Percentiles rank a stretch among this genome's conserved stretches.
Conservation (phyloP, 1,284 basidiomycete genomes). For the Schizophyllum amplum region DNA sequence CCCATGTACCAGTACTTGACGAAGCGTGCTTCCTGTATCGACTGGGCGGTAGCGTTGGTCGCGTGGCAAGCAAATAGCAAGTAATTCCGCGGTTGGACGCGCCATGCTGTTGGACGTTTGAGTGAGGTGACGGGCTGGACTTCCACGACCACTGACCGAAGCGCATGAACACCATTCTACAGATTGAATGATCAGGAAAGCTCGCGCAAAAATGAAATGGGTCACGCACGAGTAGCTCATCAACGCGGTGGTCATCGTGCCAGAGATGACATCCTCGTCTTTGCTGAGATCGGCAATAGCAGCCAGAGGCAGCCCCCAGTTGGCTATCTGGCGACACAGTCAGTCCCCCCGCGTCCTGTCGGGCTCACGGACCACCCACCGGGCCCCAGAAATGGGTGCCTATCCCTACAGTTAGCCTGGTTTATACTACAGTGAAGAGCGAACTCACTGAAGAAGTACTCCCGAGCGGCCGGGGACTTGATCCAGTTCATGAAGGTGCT, state of each 20-base stretch:
- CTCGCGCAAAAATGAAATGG: conserved; percentile 3
- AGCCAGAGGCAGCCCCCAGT: conserved; percentile 94
- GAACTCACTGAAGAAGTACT: conserved; percentile 89
- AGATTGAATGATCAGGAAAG: conserved; percentile 4
- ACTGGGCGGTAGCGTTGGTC: conserved; percentile 85
- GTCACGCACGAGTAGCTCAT: conserved; percentile 81
- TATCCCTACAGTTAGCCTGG: conserved; percentile 23
- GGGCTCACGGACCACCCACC: conserved; percentile 37
- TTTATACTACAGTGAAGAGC: conserved; percentile 1
- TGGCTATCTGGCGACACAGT: conserved; percentile 63
- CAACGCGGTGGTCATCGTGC: conserved; percentile 90
- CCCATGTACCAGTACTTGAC: conserved; percentile 85
- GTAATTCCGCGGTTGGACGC: conserved; percentile 91
- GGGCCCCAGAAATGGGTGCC: conserved; percentile 97
- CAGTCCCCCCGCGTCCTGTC: conserved; percentile 8
- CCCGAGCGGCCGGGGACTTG: conserved; percentile 80
- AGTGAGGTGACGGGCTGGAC: not conserved
- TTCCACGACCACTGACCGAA: conserved; percentile 53
- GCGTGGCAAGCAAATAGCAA: conserved; percentile 88
- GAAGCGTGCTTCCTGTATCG: conserved; percentile 77
- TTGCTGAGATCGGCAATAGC: conserved; percentile 85
- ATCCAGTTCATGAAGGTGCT: conserved; percentile 81
- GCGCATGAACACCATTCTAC: conserved; percentile 88
- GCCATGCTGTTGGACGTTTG: conserved; percentile 61
- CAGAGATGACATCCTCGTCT: conserved; percentile 93